Base-by-base conservation (phyloP, 225 moss, liverwort and hornwort genomes). In the Ulota crispa region DNA sequence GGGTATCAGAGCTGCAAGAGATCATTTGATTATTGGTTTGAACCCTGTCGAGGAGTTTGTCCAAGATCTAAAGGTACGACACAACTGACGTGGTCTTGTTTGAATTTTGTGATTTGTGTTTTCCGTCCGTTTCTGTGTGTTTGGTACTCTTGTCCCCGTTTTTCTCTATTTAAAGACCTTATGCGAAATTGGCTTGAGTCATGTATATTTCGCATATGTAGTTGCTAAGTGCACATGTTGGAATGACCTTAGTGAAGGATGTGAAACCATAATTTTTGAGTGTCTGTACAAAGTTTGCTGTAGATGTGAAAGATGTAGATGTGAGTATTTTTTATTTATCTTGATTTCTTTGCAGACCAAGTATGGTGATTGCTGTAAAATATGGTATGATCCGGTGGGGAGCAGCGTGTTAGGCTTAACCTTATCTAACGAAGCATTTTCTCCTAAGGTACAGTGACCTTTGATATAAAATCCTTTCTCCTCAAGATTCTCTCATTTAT, bases 41-140 rank as follows among this genome's bases (percentile, higher is more conserved):
- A 90, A 99, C 77, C 93, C 99, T 21, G 86, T 99, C 9, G 73
- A 82, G 26, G 88, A 85, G 41, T 93, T 94, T 79, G 93, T 93
- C n/a, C 87, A 88, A n/a, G 96, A 99, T 55, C 57, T 99, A 55
- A 92, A 87, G 88, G 87, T 87, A 80, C 86, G 79, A n/a, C 39
- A 50, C 27, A 47, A 32, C 60, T 43, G 23, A 26, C 14, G 13
- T 13, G 14, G 45, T 4, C 45, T 45, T 43, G 13, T 43, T 43
- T 43, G 43, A 43, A 28, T 6, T 80, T 50, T 62, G 41, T 63
- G 75, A 45, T 52, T n/a, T 73, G 56, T 36, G 37, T 86, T 34
- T 52, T n/a, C 21, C 13, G 21, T 82, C 65, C 59, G 37, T 61
- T 24, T 67, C 31, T 43, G 31, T 42, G 16, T 41, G 37, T 39